phyloP scores from a whole-genome alignment of 1,284 basidiomycete genomes.

The Cutaneotrichosporon cutaneum region DNA sequence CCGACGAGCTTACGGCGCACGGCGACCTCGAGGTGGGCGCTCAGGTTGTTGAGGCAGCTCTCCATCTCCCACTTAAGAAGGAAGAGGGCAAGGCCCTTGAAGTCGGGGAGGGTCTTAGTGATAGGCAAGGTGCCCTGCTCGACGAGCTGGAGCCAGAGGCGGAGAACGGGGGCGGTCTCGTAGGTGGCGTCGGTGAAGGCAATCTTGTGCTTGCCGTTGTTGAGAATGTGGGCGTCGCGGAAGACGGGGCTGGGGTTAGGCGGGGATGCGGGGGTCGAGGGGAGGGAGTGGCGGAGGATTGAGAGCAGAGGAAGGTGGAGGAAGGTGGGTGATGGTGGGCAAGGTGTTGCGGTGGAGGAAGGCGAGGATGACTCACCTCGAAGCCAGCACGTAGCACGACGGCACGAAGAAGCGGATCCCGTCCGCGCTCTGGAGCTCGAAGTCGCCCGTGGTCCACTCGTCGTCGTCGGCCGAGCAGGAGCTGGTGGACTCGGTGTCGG shows the following conservation, averaged over 20 bases:
- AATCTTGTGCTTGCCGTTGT: not conserved
- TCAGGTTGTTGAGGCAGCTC: not conserved
- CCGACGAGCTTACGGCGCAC: not conserved
- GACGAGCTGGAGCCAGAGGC: slow-evolving; percentile 1
- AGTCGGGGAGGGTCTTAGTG: not conserved
- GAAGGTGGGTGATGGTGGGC: not conserved
- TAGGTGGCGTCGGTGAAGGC: not conserved
- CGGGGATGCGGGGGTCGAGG: not conserved
- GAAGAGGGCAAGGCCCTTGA: not conserved
- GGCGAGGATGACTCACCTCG: not conserved
- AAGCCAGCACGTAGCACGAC: slow-evolving; percentile 10
- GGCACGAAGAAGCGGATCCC: slow-evolving; percentile 17
- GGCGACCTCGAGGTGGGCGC: not conserved
- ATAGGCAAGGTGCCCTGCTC: not conserved
- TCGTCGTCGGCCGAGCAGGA: not conserved
- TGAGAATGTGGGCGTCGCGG: not conserved
- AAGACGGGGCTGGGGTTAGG: not conserved
- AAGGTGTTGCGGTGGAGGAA: not conserved
- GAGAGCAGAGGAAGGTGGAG: not conserved
- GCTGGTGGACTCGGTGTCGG: not conserved
- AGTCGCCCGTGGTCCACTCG: slow-evolving; percentile 17
- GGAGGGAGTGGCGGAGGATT: slow-evolving; percentile 2
- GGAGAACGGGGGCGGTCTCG: slow-evolving; percentile 2
- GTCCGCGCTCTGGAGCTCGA: slow-evolving; percentile 19
- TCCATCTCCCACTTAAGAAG: slow-evolving; percentile 5